A percentile compares a stretch with the other conserved stretches of the same genome.
phyloP scores from a whole-genome alignment of 768 basidiomycete genomes.

The Boletellus ananiceps region DNA sequence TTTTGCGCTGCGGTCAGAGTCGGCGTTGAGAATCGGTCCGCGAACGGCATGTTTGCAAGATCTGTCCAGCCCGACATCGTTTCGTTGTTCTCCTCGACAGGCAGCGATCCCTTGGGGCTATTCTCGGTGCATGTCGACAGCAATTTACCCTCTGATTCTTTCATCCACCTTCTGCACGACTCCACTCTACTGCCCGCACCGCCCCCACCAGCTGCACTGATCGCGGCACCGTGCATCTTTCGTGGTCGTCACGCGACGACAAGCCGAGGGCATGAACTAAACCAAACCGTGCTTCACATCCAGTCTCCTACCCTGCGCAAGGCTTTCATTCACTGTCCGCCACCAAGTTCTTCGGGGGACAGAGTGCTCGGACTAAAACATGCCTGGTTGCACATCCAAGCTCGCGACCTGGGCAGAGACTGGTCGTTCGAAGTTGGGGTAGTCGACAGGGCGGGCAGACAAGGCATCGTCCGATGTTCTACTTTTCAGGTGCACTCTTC shows the following conservation, averaged over 20 bases:
- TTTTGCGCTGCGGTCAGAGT: constrained; percentile 17
- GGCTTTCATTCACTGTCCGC: constrained; percentile 65
- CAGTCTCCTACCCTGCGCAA: constrained; percentile 70
- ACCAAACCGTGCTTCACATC: constrained; percentile 71
- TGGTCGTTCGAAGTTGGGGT: constrained; percentile 78
- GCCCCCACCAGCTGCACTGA: constrained; percentile 40
- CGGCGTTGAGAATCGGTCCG: constrained; percentile 7
- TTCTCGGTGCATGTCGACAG: constrained; percentile 49
- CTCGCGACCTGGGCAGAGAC: constrained; percentile 59
- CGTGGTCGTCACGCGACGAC: constrained; percentile 26
- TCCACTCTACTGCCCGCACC: constrained; percentile 45
- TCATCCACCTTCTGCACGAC: constrained; percentile 62
- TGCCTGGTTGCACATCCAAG: constrained; percentile 73
- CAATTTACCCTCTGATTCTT: constrained; percentile 55
- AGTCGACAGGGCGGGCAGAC: constrained; percentile 55
- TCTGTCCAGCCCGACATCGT: constrained; percentile 57
- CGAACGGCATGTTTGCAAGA: constrained; percentile 45
- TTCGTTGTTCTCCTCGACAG: constrained; percentile 75
- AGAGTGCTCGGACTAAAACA: constrained; percentile 56
- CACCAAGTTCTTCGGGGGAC: constrained; percentile 19
- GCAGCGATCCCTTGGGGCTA: constrained; percentile 54
- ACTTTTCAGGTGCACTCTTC: constrained; percentile 74
- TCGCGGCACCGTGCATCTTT: constrained; percentile 37
- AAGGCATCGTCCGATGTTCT: constrained; percentile 61
- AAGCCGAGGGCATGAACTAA: constrained; percentile 38